Conservation (phyloP, 176 grass and related monocot genomes). For the Phoenix roebelenii region DNA sequence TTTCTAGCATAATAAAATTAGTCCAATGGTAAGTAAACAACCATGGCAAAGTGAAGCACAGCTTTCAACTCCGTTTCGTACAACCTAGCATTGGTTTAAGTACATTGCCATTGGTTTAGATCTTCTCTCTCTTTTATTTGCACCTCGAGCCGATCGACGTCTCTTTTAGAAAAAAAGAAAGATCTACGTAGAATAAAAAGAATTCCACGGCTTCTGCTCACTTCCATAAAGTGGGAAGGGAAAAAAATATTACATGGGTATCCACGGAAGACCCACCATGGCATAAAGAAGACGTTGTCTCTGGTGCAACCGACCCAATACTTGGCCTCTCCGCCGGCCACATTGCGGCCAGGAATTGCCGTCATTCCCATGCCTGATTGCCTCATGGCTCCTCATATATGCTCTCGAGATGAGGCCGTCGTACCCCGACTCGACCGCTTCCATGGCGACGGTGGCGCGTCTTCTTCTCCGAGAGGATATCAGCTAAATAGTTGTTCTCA, state of each 20-base stretch:
- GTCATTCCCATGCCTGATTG: slow-evolving; percentile 4
- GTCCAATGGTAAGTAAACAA: too few species aligned
- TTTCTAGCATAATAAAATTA: too few species aligned
- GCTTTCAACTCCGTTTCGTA: not conserved
- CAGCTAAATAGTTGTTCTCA: not conserved
- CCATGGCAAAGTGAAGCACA: slow-evolving; percentile 21
- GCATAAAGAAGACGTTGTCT: too few species aligned
- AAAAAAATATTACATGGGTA: too few species aligned
- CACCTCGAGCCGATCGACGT: slow-evolving; percentile 22
- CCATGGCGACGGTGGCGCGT: not conserved
- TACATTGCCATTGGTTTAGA: not conserved
- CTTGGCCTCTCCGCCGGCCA: too few species aligned
- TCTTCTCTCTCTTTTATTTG: slow-evolving; percentile 22
- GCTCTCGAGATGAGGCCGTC: slow-evolving; percentile 15
- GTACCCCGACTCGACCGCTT: slow-evolving; percentile 2
- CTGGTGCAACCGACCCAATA: too few species aligned
- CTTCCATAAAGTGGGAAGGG: too few species aligned
- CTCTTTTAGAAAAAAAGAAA: slow-evolving; percentile 15
- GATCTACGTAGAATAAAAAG: slow-evolving; percentile 16
- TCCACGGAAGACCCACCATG: too few species aligned
- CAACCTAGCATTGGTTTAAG: too few species aligned
- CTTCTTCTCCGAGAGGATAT: slow-evolving; percentile 2
- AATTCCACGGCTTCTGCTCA: slow-evolving; percentile 20
- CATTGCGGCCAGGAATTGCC: not conserved
- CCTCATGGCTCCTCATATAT: not conserved